Percentiles rank a stretch among this genome's conserved stretches.
These are phyloP conservation scores for Globisporangium parvum DNA, from an alignment of 352 stramenopile genomes.

Conservation along the genomic window DNA sequence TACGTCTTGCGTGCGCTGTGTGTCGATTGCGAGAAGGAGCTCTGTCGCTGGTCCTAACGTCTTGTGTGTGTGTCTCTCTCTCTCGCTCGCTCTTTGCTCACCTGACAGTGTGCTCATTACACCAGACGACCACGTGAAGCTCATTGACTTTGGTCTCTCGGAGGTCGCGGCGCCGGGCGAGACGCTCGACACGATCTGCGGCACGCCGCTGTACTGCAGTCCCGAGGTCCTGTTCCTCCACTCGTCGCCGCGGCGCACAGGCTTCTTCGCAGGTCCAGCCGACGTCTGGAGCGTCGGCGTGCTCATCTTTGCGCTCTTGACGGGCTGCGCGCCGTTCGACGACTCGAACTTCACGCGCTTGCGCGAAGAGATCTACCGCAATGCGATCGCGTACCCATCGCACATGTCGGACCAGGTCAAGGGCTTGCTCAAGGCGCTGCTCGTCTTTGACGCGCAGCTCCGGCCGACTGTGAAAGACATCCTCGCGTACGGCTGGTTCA, in stretches of 20 bases:
- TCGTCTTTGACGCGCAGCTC: constrained; percentile 52
- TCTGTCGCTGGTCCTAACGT: too few species aligned
- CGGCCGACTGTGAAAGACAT: constrained; percentile 58
- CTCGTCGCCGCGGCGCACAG: constrained; percentile 24
- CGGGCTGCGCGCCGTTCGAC: constrained; percentile 74
- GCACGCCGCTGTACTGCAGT: constrained; percentile 78
- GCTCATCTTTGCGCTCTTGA: constrained; percentile 78
- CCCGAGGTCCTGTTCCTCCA: constrained; percentile 73
- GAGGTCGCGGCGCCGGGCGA: constrained; percentile 77
- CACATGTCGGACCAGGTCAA: constrained; percentile 60
- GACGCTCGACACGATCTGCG: constrained; percentile 64
- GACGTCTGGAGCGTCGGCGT: constrained; percentile 79
- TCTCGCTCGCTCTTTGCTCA: background rate
- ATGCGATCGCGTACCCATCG: constrained; percentile 56
- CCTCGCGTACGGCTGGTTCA: constrained; percentile 55
- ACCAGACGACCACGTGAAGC: constrained; percentile 89
- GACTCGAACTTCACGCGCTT: constrained; percentile 65
- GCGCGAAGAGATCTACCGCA: constrained; percentile 60
- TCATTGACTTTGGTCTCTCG: constrained; percentile 95
- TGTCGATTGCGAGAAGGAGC: background rate
- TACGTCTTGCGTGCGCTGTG: constrained; percentile 18
- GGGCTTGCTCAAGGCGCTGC: constrained; percentile 58
- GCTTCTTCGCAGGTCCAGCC: constrained; percentile 53
- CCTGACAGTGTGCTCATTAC: constrained; percentile 84
- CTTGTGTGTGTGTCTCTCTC: background rate